Evolutionary conservation across 768 basidiomycete species (phyloP).

Genomic region (Kwoniella dejecticola): DNA sequence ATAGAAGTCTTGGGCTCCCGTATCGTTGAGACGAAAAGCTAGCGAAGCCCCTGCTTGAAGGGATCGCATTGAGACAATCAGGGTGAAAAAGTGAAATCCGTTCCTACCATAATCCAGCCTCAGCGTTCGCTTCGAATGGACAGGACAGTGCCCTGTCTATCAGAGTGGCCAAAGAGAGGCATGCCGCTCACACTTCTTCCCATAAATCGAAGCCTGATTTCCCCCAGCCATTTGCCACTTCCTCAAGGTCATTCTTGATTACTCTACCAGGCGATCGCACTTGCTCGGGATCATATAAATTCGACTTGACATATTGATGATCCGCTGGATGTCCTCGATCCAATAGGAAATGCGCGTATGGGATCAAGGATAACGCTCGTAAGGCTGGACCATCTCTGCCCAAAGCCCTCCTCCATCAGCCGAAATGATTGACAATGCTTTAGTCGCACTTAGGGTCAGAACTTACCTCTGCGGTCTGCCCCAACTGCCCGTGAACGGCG

Average conservation of each 20-base stretch:
- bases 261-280: constrained; percentile 34
- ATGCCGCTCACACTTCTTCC: constrained; percentile 47
- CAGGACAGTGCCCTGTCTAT: no score
- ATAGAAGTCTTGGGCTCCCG: constrained; percentile 46
- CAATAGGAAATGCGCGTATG: constrained; percentile 52
- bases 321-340: constrained; percentile 45
- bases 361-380: constrained; percentile 49
- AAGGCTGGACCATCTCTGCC: constrained; percentile 56
- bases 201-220: constrained; percentile 53
- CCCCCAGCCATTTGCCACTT: constrained; percentile 49
- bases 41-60: constrained; percentile 48
- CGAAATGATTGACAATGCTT: neutral
- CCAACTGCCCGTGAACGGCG: constrained; percentile 50
- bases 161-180: no score
- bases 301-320: constrained; percentile 33
- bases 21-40: constrained; percentile 44
- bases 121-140: no score
- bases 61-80: constrained; percentile 41
- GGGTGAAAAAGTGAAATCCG: constrained; percentile 53
- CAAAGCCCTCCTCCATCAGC: neutral
- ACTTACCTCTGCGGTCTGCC: constrained; percentile 54
- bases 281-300: constrained; percentile 41
- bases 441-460: neutral
- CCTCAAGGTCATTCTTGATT: constrained; percentile 56
- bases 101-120: no score